Evolutionary conservation across 2,329 filamentous ascomycete species (phyloP), one percentile per base, ranked within the genome.

Genomic region (Xylariaceae sp.): DNA sequence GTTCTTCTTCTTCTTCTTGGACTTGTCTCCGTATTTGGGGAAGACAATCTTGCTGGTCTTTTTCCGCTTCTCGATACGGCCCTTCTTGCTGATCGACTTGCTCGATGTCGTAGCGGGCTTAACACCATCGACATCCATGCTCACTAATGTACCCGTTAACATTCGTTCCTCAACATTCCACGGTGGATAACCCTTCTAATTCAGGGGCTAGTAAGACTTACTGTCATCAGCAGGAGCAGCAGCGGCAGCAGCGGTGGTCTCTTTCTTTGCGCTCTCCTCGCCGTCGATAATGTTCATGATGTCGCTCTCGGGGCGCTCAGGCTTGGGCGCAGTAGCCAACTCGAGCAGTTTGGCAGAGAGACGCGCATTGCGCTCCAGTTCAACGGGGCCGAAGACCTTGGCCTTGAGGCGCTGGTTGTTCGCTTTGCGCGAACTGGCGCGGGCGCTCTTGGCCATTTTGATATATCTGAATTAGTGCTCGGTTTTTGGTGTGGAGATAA

Each of bases 341-440:
- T 92, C 91, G 70, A 92, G 80, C 61, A 97, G 80, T 76, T 94
- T 96, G 62, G 89, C 88, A 45, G 90, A 91, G 41, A 97, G 84
- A 66, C 93, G 87, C 75, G 92, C 88, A 56, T 87, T 88, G 67
- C 93, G 85, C 51, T 89, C 92, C 68, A 82, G 78, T 73, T 93
- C 90, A 57, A 87, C 86, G 13, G 93, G 93, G 1, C 88, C 90
- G 75, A 96, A 97, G 65, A 97, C 88, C 65, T 85, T 86, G 65
- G 84, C 80, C 74, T 92, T 92, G 65, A 96, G 82, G 68, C 84
- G 87, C 67, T 84, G 82, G 77, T 92, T 91, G 79, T 97, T 97
- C 70, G 82, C 81, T 79, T 97, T 97, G 69, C 81, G 85, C 66
- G 83, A 80, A 73, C 88, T 95, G 65, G 92, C 84, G 73, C 93